Evolutionary conservation across 768 basidiomycete genomes (phyloP).

Genomic region (Podaxis carcinomalis): DNA sequence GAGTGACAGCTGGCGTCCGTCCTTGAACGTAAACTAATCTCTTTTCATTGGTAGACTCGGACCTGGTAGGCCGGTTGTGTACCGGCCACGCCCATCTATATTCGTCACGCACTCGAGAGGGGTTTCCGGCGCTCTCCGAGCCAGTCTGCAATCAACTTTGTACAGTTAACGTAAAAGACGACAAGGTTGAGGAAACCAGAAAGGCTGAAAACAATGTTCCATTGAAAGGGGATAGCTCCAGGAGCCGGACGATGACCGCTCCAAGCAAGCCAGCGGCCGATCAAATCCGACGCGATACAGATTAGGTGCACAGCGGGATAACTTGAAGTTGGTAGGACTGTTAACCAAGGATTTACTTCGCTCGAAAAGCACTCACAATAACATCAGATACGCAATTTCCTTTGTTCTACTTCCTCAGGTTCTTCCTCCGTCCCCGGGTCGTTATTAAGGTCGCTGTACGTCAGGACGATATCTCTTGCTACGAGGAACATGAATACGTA

Average conservation of each 20-base stretch:
- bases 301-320: slow-evolving; percentile 43
- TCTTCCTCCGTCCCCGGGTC: slow-evolving; percentile 10
- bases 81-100: too few relatives aligned
- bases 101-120: background rate
- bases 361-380: slow-evolving; percentile 34
- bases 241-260: slow-evolving; percentile 23
- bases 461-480: slow-evolving; percentile 33
- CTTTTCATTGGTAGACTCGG: background rate
- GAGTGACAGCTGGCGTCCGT: too few relatives aligned
- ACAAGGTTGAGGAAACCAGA: slow-evolving; percentile 44
- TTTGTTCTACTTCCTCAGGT: slow-evolving; percentile 21
- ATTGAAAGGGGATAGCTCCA: slow-evolving; percentile 32
- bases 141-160: slow-evolving; percentile 14
- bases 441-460: slow-evolving; percentile 21
- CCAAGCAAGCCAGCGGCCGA: slow-evolving; percentile 36
- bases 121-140: background rate
- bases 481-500: slow-evolving; percentile 43
- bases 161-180: slow-evolving; percentile 29
- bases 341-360: background rate
- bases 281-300: slow-evolving; percentile 36
- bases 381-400: slow-evolving; percentile 37
- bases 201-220: slow-evolving; percentile 34
- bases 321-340: slow-evolving; percentile 18
- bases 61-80: background rate
- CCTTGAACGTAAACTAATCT: background rate